These are phyloP conservation scores for Trametes sanguinea DNA, from an alignment of 768 basidiomycete species.

Conservation along the genomic window DNA sequence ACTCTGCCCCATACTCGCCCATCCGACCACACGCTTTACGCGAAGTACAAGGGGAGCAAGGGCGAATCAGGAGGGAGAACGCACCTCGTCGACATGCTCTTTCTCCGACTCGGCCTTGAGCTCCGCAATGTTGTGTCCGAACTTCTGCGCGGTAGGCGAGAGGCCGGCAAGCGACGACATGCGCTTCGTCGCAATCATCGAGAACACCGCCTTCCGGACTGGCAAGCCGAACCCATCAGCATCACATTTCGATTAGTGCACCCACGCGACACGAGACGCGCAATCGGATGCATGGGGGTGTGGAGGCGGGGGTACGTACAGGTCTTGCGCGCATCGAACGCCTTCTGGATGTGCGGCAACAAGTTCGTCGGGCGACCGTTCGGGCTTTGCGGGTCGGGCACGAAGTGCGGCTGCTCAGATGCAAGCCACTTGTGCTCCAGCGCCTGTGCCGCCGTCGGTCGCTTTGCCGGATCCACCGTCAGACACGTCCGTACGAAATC, in stretches of 20 bases:
- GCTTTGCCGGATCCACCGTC: conserved; percentile 74
- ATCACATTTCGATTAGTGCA: not conserved
- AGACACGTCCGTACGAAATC: conserved; percentile 83
- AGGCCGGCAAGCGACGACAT: conserved; percentile 62
- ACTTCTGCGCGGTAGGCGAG: conserved; percentile 46
- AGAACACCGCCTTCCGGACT: conserved; percentile 89
- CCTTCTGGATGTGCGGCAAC: conserved; percentile 86
- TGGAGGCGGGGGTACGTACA: conserved; percentile 52
- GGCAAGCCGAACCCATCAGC: conserved; percentile 20
- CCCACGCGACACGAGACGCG: too few relatives aligned
- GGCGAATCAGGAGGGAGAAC: conserved; percentile 5
- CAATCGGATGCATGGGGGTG: not conserved
- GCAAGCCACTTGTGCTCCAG: conserved; percentile 85
- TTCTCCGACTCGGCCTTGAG: conserved; percentile 84
- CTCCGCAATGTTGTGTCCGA: conserved; percentile 60
- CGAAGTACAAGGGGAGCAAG: not conserved
- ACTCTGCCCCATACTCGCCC: too few relatives aligned
- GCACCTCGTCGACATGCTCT: conserved; percentile 74
- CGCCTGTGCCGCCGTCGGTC: conserved; percentile 79
- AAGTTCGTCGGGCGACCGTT: conserved; percentile 72
- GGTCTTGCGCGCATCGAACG: conserved; percentile 84
- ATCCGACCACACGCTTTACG: not conserved
- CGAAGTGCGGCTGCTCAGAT: conserved; percentile 67
- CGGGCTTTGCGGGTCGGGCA: conserved; percentile 56
- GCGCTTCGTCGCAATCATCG: conserved; percentile 83